Evolutionary conservation across 768 basidiomycete genomes (phyloP), one percentile per base, ranked within the genome.

Genomic region (Porpolomopsis calyptriformis): DNA sequence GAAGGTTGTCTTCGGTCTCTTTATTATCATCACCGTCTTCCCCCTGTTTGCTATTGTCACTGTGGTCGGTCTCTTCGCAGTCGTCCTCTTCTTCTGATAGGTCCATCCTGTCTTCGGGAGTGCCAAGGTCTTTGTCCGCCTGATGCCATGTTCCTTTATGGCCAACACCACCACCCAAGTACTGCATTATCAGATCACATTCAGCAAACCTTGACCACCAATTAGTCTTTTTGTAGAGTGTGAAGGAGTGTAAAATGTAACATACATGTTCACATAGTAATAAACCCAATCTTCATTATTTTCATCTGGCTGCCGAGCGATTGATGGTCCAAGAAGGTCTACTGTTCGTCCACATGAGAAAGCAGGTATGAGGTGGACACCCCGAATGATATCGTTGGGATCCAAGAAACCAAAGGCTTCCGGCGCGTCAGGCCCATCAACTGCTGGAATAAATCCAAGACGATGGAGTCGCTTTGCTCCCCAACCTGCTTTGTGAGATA

Each of bases 241-340:
- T 23, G n/a, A 19, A 36, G 43, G 10, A 7, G 22, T 6, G 45
- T 8, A 16, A 19, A 12, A 42, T 2, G 19, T 38, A 38, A 58
- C 61, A 49, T 37, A 70, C 69, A 63, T 60, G 22, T 57, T 61
- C 3, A 69, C 62, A 51, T 67, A 71, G 43, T 57, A 69, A 40
- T 53, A 37, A n/a, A 48, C 40, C 56, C 59, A 69, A 39, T 69
- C 52, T 31, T 36, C 36, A 27, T 51, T 45, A 12, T 36, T 45
- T 9, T 48, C 46, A 26, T 31, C 24, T 14, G 31, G 23, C 9
- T 19, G 14, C 12, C 44, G 37, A 14, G 26, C 48, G 29, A 51
- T 20, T 12, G 45, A 50, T 37, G 49, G 40, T 34, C 39, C 27
- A 4, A 46, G 33, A 34, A 24, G 23, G 1, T 46, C 36, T 10